phyloP scores from a whole-genome alignment of 768 basidiomycete genomes.

The Rhodocollybia butyracea region DNA sequence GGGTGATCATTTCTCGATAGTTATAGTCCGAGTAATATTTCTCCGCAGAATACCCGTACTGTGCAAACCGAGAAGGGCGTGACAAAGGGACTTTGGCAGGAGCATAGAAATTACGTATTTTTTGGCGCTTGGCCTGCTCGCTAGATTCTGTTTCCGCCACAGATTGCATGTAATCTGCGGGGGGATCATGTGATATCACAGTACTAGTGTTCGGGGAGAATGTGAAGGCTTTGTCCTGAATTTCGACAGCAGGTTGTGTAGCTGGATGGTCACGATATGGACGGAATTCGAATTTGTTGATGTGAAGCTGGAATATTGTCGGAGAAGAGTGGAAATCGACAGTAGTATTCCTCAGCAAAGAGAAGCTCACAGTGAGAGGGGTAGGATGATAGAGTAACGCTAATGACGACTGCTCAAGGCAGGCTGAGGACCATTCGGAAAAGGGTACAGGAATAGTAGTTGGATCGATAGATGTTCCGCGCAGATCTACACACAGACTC shows the following conservation, averaged over 20 bases:
- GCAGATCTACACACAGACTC: constrained; percentile 24
- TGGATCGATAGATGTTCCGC: constrained; percentile 20
- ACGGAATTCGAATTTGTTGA: not conserved
- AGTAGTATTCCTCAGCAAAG: not conserved
- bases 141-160: not conserved
- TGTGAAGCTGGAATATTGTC: not conserved
- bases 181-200: not conserved
- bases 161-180: not conserved
- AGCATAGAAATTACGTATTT: not conserved
- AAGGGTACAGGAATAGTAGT: constrained; percentile 4
- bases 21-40: not conserved
- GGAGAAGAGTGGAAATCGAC: not conserved
- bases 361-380: not conserved
- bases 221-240: not conserved
- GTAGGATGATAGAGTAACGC: not conserved
- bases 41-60: not conserved
- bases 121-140: not conserved
- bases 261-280: not conserved
- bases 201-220: not conserved
- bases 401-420: not conserved
- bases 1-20: not conserved
- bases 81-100: not conserved
- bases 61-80: not conserved
- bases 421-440: not conserved
- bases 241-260: not conserved